Evolutionary conservation across 441 rosid genomes (phyloP), one percentile per base, ranked within the genome.

Genomic region (Euphorbia corollata): DNA sequence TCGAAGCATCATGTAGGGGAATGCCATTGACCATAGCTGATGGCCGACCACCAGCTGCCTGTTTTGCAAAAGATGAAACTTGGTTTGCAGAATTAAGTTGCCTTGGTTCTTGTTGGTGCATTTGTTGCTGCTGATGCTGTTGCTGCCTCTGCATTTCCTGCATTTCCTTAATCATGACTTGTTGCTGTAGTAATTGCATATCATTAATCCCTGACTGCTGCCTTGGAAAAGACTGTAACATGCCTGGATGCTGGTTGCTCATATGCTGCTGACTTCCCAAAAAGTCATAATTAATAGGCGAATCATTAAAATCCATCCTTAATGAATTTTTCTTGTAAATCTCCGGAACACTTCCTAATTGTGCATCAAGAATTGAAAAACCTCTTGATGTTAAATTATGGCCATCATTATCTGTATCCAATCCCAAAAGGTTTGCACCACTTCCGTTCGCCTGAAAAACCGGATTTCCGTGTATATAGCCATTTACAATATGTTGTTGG

Each of bases 121-220:
- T 66, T 58, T 80, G 88, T 64, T 84, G 85, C 78, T 84, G 81
- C 61, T 81, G 84, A 70, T 83, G 74, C 11, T 82, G 85, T 67
- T 84, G 86, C 78, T 86, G 96, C 73, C 89, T 81, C 73, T 88
- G 94, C 63, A 80, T 68, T 51, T 90, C 91, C 67, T 83, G 89
- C 75, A 90, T 75, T 78, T 90, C 88, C 77, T 79, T 88, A 48
- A 81, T 61, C 79, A 88, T 80, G 61, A 80, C 70, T 66, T 88
- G 88, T 64, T 90, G 86, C 71, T 90, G 96, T 34, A 88, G 67
- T 15, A 90, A 77, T 75, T 86, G 96, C 89, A 88, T 75, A 67
- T 90, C 98, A 78, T 68, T 75, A 69, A 78, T 68, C 65, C 87
- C 89, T 55, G 86, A 71, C 70, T 81, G 87, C 79, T 85, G 96